Evolutionary conservation across 1,139 yeast species (phyloP), one percentile per base, ranked within the genome.

Genomic region (Meyerozyma sp.): DNA sequence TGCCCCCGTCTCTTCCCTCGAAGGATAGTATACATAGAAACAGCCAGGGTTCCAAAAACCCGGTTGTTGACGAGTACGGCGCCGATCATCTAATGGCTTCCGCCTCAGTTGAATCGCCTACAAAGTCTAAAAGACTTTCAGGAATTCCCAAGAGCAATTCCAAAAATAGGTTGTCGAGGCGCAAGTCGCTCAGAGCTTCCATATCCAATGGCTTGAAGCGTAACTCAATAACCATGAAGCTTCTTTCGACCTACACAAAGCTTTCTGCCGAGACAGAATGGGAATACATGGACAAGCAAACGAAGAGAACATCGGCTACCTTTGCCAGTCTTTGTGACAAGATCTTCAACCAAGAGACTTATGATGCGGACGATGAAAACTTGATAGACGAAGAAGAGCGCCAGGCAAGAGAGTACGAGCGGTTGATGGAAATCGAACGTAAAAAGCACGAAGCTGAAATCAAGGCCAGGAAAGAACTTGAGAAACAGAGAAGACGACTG

Each of bases 281-380:
- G 82, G 85, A 81, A 55, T 79, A 79, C 53, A 77, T 83, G 66
- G 87, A 83, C 53, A 81, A 79, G 54, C 88, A 81, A 59, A 81
- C 89, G 14, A 83, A 79, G 63, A 74, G 93, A 63, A 82, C 90
- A 2, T 81, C 88, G 32, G 82, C 88, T 10, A 85, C 86, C 45
- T 84, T 84, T 67, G 93, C 90, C 9, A 76, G 84, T 4, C 68
- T 84, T 40, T 83, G 89, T 69, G 91, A 84, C 63, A 82, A 80
- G 59, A 79, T 84, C 47, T 84, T 84, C 65, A 84, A 79, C 50
- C 77, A 73, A 53, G 77, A 73, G 52, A 68, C 63, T 3, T 79
- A 80, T 56, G 79, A 79, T 51, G 75, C 75, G 53, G 79, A 75
- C 46, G 86, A 81, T 49, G 81, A 77, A 53, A 66, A 63, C 41